Base-by-base conservation (phyloP, 1,284 basidiomycete species). In the Rhodotorula sp. region DNA sequence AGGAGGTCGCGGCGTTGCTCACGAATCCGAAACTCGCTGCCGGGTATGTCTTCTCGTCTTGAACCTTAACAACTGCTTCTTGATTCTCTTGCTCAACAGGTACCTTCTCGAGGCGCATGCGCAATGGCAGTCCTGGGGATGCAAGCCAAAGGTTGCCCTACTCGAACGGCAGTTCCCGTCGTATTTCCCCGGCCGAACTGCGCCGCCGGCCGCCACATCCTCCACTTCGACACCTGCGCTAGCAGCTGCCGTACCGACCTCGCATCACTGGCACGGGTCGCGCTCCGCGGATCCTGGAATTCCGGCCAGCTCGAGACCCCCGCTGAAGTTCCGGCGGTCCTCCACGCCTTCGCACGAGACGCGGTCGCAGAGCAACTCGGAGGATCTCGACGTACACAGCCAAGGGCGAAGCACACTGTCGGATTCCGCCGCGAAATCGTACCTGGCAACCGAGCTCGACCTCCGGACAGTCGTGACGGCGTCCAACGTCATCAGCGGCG, bases 381-480 rank as follows among this genome's bases (percentile, higher is more conserved):
- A 46, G 62, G 71, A 73, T 14, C 33, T 26, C 57, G 70, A 64
- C 55, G 62, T 56, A 26, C n/a, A 60, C 15, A 57, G 37, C 54
- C 60, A 59, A 22, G 30, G 54, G 2, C 30, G 62, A 22, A 69
- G 71, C 26, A 48, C 64, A 2, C 62, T 59, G 15, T 64, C 65
- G 8, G 69, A 73, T 6, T 30, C 46, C 10, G 42, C 53, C 37
- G 14, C 26, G 2, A 66, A 70, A 6, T 72, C 70, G 7, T 71
- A 72, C 6, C 64, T 75, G 24, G 71, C 73, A 5, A 71, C 71
- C 20, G 71, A 75, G 45, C 64, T 75, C 6, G 73, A 75, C 30
- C 67, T 75, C 5, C 63, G 73, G 1, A 73, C 73, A 2, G 69
- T 75, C 33, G 69, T 75, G n/a, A 63, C 69, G 6, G 73, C 71